These are phyloP conservation scores for Agaricales sp. DNA, from an alignment of 1,284 basidiomycete genomes.

Conservation along the genomic window DNA sequence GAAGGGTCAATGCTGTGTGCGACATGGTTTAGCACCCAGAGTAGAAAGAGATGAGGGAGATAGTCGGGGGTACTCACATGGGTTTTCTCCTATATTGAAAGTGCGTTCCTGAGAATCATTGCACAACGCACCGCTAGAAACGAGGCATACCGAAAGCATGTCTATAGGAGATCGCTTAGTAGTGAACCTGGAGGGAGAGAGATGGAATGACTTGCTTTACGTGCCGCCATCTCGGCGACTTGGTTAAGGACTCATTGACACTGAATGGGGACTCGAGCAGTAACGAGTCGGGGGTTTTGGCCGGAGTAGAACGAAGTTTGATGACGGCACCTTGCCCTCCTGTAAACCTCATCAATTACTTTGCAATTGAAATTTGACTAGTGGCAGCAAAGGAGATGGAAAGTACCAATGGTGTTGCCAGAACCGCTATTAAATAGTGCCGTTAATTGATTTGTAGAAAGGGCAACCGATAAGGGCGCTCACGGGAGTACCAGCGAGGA, in stretches of 20 bases:
- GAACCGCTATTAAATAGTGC: too few species aligned
- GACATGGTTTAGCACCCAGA: conserved; percentile 7
- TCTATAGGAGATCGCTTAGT: neutral
- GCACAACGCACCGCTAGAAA: too few species aligned
- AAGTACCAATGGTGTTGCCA: conserved; percentile 40
- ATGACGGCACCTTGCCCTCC: conserved; percentile 39
- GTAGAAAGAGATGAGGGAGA: too few species aligned
- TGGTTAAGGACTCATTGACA: conserved; percentile 20
- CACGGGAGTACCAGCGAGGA: conserved; percentile 52
- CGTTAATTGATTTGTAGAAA: too few species aligned
- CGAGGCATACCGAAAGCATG: neutral
- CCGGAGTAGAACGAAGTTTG: conserved; percentile 34
- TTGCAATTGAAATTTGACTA: neutral
- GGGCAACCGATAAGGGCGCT: too few species aligned
- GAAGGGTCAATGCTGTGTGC: neutral
- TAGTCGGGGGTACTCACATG: conserved; percentile 9
- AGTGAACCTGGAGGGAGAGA: neutral
- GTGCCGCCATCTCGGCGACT: conserved; percentile 30
- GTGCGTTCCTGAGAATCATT: too few species aligned
- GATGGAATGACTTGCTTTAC: conserved; percentile 24
- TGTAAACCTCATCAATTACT: conserved; percentile 13
- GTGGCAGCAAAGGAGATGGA: too few species aligned
- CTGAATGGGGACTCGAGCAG: conserved; percentile 35
- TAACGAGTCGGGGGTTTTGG: conserved; percentile 31
- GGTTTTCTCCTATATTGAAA: conserved; percentile 8